Percentiles rank a stretch among this genome's conserved stretches.
These are phyloP conservation scores for Phoenix roebelenii DNA, from an alignment of 176 grass and related monocot species.

Conservation along the genomic window DNA sequence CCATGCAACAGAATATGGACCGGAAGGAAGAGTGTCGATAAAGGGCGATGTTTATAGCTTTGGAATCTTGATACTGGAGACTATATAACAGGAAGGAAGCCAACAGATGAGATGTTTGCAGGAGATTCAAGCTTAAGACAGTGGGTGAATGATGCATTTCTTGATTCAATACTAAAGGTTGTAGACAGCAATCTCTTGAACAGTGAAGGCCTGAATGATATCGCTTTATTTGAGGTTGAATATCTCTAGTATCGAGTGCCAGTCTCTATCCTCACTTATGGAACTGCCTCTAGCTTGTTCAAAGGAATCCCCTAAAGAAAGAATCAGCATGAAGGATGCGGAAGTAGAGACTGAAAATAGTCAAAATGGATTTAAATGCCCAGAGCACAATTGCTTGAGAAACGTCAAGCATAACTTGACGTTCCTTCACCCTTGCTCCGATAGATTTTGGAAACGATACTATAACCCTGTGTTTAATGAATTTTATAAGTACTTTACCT, in stretches of 20 bases:
- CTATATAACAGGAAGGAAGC: slow-evolving; percentile 11
- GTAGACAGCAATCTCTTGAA: slow-evolving; percentile 1
- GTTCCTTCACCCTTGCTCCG: too few species aligned
- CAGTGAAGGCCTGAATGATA: not conserved
- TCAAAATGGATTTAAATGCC: not conserved
- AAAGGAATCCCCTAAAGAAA: not conserved
- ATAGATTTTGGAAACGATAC: too few species aligned
- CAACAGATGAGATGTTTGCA: slow-evolving; percentile 21
- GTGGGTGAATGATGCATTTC: slow-evolving; percentile 24
- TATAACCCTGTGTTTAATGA: too few species aligned
- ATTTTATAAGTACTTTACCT: too few species aligned
- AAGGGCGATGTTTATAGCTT: slow-evolving; percentile 24
- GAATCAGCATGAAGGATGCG: slow-evolving; percentile 20
- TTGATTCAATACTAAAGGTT: slow-evolving; percentile 6
- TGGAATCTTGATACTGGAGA: slow-evolving; percentile 18
- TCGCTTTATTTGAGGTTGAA: not conserved
- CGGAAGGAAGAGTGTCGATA: slow-evolving; percentile 9
- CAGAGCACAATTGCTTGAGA: too few species aligned
- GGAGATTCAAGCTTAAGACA: slow-evolving; percentile 21
- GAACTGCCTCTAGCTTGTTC: slow-evolving; percentile 17
- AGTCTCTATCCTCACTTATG: slow-evolving; percentile 1
- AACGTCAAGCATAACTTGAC: too few species aligned
- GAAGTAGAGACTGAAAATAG: slow-evolving; percentile 8
- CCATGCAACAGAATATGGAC: slow-evolving; percentile 10
- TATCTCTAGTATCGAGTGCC: not conserved